A percentile compares a stretch with the other conserved stretches of the same genome.
Evolutionary conservation across 1,139 yeast genomes (phyloP).

Genomic region (Lodderomyces pseudojiufengensis): DNA sequence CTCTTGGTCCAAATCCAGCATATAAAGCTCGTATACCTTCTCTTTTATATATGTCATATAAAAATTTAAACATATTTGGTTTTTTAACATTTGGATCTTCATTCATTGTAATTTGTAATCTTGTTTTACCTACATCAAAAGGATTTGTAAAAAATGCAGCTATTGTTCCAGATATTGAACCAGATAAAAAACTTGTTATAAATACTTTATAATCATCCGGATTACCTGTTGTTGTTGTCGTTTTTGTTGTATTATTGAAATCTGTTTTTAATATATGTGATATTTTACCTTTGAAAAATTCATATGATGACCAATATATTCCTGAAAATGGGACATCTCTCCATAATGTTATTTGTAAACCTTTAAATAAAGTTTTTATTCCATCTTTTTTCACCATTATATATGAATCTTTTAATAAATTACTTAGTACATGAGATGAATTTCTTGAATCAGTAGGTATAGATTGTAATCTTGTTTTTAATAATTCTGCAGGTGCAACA

Average conservation of each 20-base stretch:
- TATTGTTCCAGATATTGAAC: conserved; percentile 76
- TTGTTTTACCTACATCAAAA: conserved; percentile 94
- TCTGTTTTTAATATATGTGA: conserved; percentile 24
- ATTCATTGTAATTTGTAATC: conserved; percentile 65
- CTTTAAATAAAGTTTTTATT: conserved; percentile 66
- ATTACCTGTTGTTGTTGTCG: conserved; percentile 5
- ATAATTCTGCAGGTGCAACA: conserved; percentile 82
- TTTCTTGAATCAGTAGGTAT: conserved; percentile 48
- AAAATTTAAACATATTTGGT: conserved; percentile 61
- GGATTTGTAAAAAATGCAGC: conserved; percentile 92
- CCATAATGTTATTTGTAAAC: conserved; percentile 86
- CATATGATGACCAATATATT: conserved; percentile 89
- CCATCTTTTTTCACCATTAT: conserved; percentile 59
- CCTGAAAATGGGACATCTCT: conserved; percentile 97
- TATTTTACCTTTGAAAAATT: conserved; percentile 33
- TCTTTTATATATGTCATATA: conserved; percentile 54
- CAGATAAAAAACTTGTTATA: conserved; percentile 72
- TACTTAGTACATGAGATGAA: conserved; percentile 39
- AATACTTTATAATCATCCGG: conserved; percentile 55
- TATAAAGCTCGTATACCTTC: conserved; percentile 81
- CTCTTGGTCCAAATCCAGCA: conserved; percentile 81
- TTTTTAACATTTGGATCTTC: conserved; percentile 16
- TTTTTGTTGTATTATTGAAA: conserved; percentile 14
- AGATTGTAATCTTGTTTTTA: conserved; percentile 86
- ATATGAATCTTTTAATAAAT: conserved; percentile 54